Conservation (phyloP, 2,329 filamentous ascomycete species). For the Ceratocystis papillata region DNA sequence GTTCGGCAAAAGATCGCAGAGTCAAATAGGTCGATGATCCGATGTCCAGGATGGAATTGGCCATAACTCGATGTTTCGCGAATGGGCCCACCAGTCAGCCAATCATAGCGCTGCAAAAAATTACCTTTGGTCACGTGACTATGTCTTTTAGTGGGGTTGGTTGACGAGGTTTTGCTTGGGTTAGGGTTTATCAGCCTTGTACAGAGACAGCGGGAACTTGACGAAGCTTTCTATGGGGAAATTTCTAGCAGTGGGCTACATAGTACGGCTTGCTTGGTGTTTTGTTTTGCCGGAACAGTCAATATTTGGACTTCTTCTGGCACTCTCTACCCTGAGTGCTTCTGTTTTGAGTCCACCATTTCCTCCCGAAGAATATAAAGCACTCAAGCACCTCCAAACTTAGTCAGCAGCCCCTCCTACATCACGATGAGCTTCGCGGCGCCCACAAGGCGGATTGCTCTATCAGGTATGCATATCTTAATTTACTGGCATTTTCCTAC, state of each 20-base stretch:
- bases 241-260: not conserved
- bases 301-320: not conserved
- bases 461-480: constrained; percentile 23
- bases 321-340: too few relatives aligned
- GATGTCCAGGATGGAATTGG: constrained; percentile 18
- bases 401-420: not conserved
- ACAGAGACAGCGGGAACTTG: not conserved
- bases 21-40: constrained; percentile 13
- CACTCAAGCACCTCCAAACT: not conserved
- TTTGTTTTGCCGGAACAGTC: not conserved
- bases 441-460: constrained; percentile 26
- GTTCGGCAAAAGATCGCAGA: constrained; percentile 14
- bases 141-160: constrained; percentile 1
- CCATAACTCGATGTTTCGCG: constrained; percentile 1
- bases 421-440: constrained; percentile 26
- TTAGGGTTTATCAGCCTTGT: constrained; percentile 8
- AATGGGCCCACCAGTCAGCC: constrained; percentile 8
- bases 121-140: constrained; percentile 7
- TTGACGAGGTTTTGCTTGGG: not conserved
- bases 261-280: not conserved
- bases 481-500: constrained; percentile 17
- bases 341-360: not conserved
- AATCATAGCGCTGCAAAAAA: constrained; percentile 21
- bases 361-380: not conserved
- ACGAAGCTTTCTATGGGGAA: constrained; percentile 12